These are phyloP conservation scores for Hypoxylon sp. DNA, from an alignment of 2,329 filamentous ascomycete genomes.

Conservation along the genomic window DNA sequence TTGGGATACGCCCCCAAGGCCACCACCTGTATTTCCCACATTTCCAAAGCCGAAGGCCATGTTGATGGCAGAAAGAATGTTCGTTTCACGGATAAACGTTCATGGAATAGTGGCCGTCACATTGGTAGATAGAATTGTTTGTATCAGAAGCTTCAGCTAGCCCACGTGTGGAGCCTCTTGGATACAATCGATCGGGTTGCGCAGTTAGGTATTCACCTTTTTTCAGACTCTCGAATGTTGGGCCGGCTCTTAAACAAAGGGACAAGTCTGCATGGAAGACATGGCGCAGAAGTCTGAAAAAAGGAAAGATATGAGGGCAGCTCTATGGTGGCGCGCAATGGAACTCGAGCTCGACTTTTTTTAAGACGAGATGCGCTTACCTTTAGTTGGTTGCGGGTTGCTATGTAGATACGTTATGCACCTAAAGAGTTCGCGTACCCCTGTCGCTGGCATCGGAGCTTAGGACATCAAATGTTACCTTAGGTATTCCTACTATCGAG, in stretches of 20 bases:
- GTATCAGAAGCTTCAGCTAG: slow-evolving; percentile 13
- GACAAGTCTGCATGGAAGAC: slow-evolving; percentile 14
- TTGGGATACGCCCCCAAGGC: slow-evolving; percentile 53
- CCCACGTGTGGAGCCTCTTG: slow-evolving; percentile 2
- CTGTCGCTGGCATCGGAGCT: slow-evolving; percentile 28
- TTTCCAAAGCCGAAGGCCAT: slow-evolving; percentile 51
- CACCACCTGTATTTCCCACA: slow-evolving; percentile 47
- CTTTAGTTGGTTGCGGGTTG: slow-evolving; percentile 5
- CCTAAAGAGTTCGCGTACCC: slow-evolving; percentile 35
- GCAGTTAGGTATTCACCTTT: slow-evolving; percentile 17
- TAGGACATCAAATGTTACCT: slow-evolving; percentile 10
- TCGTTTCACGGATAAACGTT: slow-evolving; percentile 33
- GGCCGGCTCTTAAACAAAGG: slow-evolving; percentile 6
- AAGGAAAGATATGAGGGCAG: slow-evolving; percentile 2
- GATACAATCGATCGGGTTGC: slow-evolving; percentile 4
- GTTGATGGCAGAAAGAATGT: slow-evolving; percentile 30
- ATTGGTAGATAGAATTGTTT: slow-evolving; percentile 19
- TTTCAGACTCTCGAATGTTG: slow-evolving; percentile 2
- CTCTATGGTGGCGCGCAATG: slow-evolving; percentile 23
- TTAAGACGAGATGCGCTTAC: slow-evolving; percentile 31
- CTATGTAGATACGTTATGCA: slow-evolving; percentile 17
- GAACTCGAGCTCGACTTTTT: slow-evolving; percentile 32
- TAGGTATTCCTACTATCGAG: not conserved
- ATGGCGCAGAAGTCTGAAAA: slow-evolving; percentile 1
- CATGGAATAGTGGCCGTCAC: slow-evolving; percentile 33